phyloP scores from a whole-genome alignment of 2,329 filamentous ascomycete genomes.

The Aplosporella prunicola region DNA sequence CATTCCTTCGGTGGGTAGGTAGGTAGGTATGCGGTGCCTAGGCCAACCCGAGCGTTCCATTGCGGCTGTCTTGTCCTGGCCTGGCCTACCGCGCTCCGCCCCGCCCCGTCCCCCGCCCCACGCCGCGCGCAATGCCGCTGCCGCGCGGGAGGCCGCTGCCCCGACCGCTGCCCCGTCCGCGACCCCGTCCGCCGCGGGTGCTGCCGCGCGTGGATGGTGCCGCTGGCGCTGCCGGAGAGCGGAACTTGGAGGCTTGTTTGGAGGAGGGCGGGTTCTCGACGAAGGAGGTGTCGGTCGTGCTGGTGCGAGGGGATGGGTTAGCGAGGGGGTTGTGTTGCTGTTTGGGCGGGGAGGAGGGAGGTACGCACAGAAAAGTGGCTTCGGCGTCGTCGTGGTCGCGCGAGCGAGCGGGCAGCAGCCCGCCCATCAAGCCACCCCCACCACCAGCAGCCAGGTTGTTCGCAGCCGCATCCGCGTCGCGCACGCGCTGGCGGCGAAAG shows the following conservation, averaged over 20 bases:
- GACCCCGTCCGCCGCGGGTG: conserved; percentile 1
- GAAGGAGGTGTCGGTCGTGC: conserved; percentile 86
- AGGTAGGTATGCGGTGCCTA: too few species aligned
- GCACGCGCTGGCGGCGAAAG: conserved; percentile 51
- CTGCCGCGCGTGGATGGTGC: conserved; percentile 5
- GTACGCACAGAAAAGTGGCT: conserved; percentile 69
- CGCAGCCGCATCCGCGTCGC: too few species aligned
- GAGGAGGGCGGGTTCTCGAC: conserved; percentile 68
- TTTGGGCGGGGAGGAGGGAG: not conserved
- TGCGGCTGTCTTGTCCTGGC: not conserved
- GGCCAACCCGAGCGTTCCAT: too few species aligned
- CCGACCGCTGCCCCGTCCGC: conserved; percentile 1
- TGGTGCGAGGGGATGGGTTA: conserved; percentile 25
- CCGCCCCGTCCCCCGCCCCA: conserved; percentile 29
- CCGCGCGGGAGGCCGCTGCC: conserved; percentile 19
- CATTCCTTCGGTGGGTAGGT: too few species aligned
- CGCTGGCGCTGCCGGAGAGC: conserved; percentile 27
- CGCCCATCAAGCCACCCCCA: too few species aligned
- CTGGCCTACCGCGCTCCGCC: conserved; percentile 13
- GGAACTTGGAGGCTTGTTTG: conserved; percentile 36
- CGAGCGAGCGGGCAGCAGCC: too few species aligned
- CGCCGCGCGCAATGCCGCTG: conserved; percentile 26
- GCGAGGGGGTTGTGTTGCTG: not conserved
- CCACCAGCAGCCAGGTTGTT: too few species aligned
- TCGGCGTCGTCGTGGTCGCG: conserved; percentile 49